Evolutionary conservation across 495 filamentous ascomycete genomes (phyloP).

Genomic region (Staphylotrichum longicolle): DNA sequence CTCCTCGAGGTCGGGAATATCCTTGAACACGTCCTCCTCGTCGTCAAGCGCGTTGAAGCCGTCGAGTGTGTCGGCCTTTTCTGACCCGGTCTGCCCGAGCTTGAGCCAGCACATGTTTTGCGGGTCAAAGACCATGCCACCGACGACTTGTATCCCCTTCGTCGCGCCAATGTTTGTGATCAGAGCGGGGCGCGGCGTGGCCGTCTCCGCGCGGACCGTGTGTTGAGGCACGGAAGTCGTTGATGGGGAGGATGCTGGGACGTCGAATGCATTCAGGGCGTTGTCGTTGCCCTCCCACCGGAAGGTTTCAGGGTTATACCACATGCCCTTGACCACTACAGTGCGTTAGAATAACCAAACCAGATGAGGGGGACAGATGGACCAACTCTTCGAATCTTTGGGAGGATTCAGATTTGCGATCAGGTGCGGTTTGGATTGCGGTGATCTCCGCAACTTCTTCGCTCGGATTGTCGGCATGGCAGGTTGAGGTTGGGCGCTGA

Average conservation of each 20-base stretch:
- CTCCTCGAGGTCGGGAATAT: slow-evolving; percentile 55
- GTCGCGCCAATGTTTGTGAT: slow-evolving; percentile 80
- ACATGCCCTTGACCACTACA: slow-evolving; percentile 87
- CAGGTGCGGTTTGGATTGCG: slow-evolving; percentile 52
- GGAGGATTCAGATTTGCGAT: slow-evolving; percentile 50
- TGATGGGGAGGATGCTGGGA: slow-evolving; percentile 48
- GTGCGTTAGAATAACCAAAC: slow-evolving; percentile 6
- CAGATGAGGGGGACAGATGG: neutral
- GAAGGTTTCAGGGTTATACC: slow-evolving; percentile 79
- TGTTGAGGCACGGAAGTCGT: slow-evolving; percentile 46
- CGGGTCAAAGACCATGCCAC: slow-evolving; percentile 97
- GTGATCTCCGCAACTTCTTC: slow-evolving; percentile 56
- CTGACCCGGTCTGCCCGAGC: slow-evolving; percentile 46
- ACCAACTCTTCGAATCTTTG: slow-evolving; percentile 49
- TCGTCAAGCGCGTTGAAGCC: slow-evolving; percentile 77
- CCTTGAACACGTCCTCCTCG: slow-evolving; percentile 55
- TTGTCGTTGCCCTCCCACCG: slow-evolving; percentile 97
- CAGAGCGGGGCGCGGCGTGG: slow-evolving; percentile 80
- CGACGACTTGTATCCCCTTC: slow-evolving; percentile 82
- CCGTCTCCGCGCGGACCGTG: slow-evolving; percentile 50
- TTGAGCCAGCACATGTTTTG: slow-evolving; percentile 95
- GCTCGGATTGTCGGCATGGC: slow-evolving; percentile 43
- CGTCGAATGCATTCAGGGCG: slow-evolving; percentile 70
- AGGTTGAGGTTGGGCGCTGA: slow-evolving; percentile 33
- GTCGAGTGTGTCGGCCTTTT: slow-evolving; percentile 55